Percentiles rank a stretch among this genome's conserved stretches.
Evolutionary conservation across 495 filamentous ascomycete genomes (phyloP).

Genomic region (Elasticomyces elasticus): DNA sequence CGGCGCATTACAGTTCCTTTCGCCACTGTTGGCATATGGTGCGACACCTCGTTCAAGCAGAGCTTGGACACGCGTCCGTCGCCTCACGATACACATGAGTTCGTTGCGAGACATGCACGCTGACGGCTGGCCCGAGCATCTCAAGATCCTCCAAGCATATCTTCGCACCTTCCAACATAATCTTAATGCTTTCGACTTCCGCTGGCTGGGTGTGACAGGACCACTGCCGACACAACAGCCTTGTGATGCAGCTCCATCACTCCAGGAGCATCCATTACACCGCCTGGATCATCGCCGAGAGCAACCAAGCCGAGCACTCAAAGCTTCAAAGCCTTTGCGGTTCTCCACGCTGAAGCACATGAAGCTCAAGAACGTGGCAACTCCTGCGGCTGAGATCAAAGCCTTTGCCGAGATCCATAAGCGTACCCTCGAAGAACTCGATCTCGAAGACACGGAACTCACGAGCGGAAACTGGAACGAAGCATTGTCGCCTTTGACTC

Average conservation of each 20-base stretch:
- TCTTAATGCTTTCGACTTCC: conserved; percentile 56
- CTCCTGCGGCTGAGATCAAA: conserved; percentile 57
- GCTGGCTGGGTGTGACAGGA: conserved; percentile 58
- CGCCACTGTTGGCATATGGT: conserved; percentile 55
- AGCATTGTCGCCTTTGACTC: conserved; percentile 54
- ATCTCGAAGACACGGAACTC: conserved; percentile 59
- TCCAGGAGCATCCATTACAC: conserved; percentile 21
- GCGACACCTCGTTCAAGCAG: conserved; percentile 49
- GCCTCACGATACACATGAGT: conserved; percentile 53
- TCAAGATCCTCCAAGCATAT: conserved; percentile 66
- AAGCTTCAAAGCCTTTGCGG: conserved; percentile 33
- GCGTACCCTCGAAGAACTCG: conserved; percentile 54
- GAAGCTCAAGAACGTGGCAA: conserved; percentile 54
- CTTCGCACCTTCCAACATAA: conserved; percentile 51
- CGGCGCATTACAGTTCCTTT: conserved; percentile 59
- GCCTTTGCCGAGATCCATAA: conserved; percentile 52
- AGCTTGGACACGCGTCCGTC: conserved; percentile 62
- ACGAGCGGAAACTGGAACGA: conserved; percentile 64
- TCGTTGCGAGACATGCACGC: not conserved
- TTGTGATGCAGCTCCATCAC: conserved; percentile 23
- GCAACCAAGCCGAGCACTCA: conserved; percentile 18
- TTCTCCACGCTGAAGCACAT: conserved; percentile 53
- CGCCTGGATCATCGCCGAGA: conserved; percentile 11
- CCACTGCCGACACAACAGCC: conserved; percentile 52
- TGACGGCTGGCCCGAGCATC: conserved; percentile 58